Percentiles rank a stretch among this genome's conserved stretches.
These are phyloP conservation scores for cucumber (Cucumis sativus) DNA, from an alignment of 306 rosid species.

Conservation along the genomic window DNA sequence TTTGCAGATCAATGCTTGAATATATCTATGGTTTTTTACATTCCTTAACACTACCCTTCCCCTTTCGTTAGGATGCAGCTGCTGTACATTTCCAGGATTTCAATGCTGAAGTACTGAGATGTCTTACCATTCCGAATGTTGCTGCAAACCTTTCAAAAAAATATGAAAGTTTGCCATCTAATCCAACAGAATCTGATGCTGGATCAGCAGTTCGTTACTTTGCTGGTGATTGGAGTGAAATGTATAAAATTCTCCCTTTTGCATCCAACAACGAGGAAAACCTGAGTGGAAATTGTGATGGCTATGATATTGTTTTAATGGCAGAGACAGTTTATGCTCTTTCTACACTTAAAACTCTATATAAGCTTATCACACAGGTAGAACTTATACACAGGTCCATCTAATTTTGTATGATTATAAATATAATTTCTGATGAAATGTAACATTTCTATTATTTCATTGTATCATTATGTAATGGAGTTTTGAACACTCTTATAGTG, in stretches of 20 bases:
- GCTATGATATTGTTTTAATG: constrained; percentile 83
- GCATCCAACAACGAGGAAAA: constrained; percentile 17
- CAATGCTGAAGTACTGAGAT: constrained; percentile 69
- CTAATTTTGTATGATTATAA: constrained; percentile 4
- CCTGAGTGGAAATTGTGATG: constrained; percentile 13
- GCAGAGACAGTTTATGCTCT: constrained; percentile 90
- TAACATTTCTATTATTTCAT: neutral
- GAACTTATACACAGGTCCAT: neutral
- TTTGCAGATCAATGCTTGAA: neutral
- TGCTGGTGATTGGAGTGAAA: constrained; percentile 93
- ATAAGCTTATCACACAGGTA: constrained; percentile 81
- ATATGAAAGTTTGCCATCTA: constrained; percentile 12
- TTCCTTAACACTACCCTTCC: neutral
- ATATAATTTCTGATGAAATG: neutral
- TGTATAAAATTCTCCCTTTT: constrained; percentile 54
- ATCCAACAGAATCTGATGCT: constrained; percentile 16
- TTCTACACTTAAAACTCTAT: constrained; percentile 51
- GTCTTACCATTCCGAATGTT: constrained; percentile 73
- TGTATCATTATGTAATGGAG: neutral
- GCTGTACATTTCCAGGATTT: constrained; percentile 89
- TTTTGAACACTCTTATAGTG: constrained; percentile 25
- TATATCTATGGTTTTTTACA: neutral
- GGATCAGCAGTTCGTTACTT: constrained; percentile 45
- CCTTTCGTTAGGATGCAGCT: constrained; percentile 54
- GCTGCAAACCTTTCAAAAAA: constrained; percentile 37